Evolutionary conservation across 352 stramenopile genomes (phyloP).

Genomic region (Thraustochytrium striatum): DNA sequence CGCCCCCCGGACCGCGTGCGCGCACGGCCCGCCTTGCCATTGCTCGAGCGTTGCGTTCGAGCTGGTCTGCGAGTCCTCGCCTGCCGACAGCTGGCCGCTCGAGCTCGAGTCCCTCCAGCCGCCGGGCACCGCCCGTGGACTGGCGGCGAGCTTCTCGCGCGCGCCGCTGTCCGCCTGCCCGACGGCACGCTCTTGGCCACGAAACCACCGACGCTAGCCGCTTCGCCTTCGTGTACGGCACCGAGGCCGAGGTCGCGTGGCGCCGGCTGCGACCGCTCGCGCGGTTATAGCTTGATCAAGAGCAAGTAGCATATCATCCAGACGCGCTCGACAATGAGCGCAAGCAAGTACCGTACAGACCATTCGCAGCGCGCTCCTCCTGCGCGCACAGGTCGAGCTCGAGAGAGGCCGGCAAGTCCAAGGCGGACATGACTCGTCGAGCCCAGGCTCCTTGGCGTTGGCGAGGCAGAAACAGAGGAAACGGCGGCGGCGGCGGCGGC

Average conservation of each 20-base stretch:
- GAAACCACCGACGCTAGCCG: not conserved
- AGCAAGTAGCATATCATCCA: too few species aligned
- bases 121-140: not conserved
- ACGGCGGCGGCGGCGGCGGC: not conserved
- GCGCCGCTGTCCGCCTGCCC: not conserved
- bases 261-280: not conserved
- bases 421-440: too few species aligned
- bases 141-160: slow-evolving; percentile 12
- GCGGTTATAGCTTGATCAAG: too few species aligned
- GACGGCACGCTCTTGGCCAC: not conserved
- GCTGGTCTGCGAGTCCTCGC: not conserved
- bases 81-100: not conserved
- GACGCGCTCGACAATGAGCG: too few species aligned
- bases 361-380: too few species aligned
- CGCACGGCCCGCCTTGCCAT: not conserved
- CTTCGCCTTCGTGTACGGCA: not conserved
- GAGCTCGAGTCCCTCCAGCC: slow-evolving; percentile 29
- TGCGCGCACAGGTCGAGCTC: too few species aligned
- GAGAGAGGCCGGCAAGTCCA: too few species aligned
- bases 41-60: slow-evolving; percentile 11
- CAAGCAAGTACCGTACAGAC: too few species aligned
- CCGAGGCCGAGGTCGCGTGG: not conserved
- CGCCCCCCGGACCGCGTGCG: slow-evolving; percentile 6
- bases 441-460: too few species aligned
- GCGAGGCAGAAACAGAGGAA: too few species aligned